A percentile compares a stretch with the other conserved stretches of the same genome.
Conservation (phyloP, 306 rosid genomes). For the Potentilla sterilis region DNA sequence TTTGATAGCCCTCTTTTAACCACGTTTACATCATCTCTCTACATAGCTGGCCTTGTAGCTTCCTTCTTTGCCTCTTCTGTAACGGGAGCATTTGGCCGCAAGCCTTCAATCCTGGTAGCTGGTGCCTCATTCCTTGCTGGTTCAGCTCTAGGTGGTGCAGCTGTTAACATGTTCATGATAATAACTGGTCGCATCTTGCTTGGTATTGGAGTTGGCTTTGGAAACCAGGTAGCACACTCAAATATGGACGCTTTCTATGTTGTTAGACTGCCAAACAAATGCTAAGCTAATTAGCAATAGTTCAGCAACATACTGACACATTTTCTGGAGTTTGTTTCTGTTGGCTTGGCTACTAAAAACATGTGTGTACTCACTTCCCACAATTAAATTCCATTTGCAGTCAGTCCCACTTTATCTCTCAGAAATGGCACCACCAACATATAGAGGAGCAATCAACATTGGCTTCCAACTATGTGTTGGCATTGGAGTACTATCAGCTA, state of each 20-base stretch:
- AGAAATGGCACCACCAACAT: constrained; percentile 72
- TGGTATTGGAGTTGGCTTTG: constrained; percentile 79
- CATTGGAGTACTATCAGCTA: constrained; percentile 58
- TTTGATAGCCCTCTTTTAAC: constrained; percentile 63
- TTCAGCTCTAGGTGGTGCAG: constrained; percentile 63
- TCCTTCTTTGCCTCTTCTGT: constrained; percentile 55
- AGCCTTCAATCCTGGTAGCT: constrained; percentile 55
- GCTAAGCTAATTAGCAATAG: background rate
- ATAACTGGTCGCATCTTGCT: constrained; percentile 62
- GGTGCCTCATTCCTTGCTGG: constrained; percentile 65
- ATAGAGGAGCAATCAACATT: constrained; percentile 71
- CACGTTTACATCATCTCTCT: constrained; percentile 74
- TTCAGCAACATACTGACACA: background rate
- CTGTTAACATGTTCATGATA: constrained; percentile 62
- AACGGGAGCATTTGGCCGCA: constrained; percentile 61
- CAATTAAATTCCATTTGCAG: constrained; percentile 28
- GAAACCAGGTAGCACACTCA: constrained; percentile 52
- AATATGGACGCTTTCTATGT: background rate
- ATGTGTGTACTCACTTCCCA: background rate
- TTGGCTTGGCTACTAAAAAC: background rate
- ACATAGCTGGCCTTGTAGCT: constrained; percentile 67
- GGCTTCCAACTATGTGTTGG: constrained; percentile 78
- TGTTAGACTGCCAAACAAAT: background rate
- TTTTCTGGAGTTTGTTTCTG: background rate
- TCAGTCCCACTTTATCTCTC: constrained; percentile 75